Evolutionary conservation across 371 early-diverging fungal genomes (phyloP), one percentile per base, ranked within the genome.

Genomic region (Mortierella sp.): DNA sequence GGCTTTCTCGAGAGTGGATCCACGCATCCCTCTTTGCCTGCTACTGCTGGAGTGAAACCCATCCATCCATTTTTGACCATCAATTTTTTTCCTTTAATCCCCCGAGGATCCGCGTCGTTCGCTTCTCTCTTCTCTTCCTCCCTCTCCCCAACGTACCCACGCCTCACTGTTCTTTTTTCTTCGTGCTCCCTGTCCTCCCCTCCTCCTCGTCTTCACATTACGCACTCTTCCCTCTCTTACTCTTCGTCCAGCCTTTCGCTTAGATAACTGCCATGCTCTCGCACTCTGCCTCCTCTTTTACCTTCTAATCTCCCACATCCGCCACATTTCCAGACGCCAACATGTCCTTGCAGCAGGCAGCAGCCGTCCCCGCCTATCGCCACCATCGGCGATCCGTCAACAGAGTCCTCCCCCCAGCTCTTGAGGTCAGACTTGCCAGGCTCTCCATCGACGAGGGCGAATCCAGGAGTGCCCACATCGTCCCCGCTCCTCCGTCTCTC

Each of bases 391-490:
- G 86, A 24, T 85, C 86, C 16, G 69, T 78, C 5, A 74, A 81
- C 51, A 72, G 86, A 5, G 71, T 85, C 43, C 77, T 81, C 77
- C 86, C 86, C 21, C 86, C 86, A 50, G 81, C 86, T 1, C 77
- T 85, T 9, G 86, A 85, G 44, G 73, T 85, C 67, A 54, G 46
- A 16, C 37, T 85, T 16, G 86, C 86, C 14, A 76, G 81, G 2
- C 73, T 85, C 28, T 79, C 81, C 8, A 71, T 78, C 43, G 81
- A 85, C 24, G 81, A 81, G 44, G 79, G 76, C 3, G n/a, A 78
- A 5, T 28, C 61, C n/a, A 24, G 19, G 50, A 43, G 51, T 28
- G 40, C 79, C 1, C 76, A 75, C 10, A 78, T 84, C 28, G 73
- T 84, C 53, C 81, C 81, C 16, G 71, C 73, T 2, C 78, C 81